Percentiles rank a stretch among this genome's conserved stretches.
Conservation (phyloP, 495 filamentous ascomycete genomes). For the Penicillium maclennaniae region DNA sequence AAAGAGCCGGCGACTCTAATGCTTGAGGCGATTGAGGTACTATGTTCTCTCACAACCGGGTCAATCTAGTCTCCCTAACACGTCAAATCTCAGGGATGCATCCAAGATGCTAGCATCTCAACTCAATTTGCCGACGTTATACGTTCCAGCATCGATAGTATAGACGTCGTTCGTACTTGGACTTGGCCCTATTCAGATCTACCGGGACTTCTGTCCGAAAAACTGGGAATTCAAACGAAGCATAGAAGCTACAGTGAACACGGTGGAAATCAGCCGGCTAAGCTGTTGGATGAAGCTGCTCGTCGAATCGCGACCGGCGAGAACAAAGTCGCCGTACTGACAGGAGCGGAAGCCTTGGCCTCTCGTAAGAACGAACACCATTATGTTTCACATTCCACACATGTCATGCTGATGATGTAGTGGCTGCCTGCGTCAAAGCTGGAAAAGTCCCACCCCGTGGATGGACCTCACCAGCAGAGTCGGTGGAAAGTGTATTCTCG, state of each 20-base stretch:
- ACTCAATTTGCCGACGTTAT: slow-evolving; percentile 20
- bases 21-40: slow-evolving; percentile 38
- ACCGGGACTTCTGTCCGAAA: slow-evolving; percentile 39
- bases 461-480: slow-evolving; percentile 40
- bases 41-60: no score
- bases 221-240: slow-evolving; percentile 34
- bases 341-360: slow-evolving; percentile 54
- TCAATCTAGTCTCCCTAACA: no score
- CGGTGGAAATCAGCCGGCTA: slow-evolving; percentile 51
- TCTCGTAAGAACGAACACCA: slow-evolving; percentile 34
- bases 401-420: slow-evolving; percentile 23
- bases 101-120: slow-evolving; percentile 37
- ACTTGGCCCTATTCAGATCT: slow-evolving; percentile 55
- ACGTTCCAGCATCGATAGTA: slow-evolving; percentile 46
- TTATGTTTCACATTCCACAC: neutral
- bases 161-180: slow-evolving; percentile 53
- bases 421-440: slow-evolving; percentile 30
- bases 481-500: slow-evolving; percentile 18
- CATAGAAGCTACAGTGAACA: slow-evolving; percentile 46
- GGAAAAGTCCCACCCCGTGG: slow-evolving; percentile 44
- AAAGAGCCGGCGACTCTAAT: slow-evolving; percentile 51
- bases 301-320: slow-evolving; percentile 43
- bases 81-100: neutral
- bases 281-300: slow-evolving; percentile 54
- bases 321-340: slow-evolving; percentile 47